A percentile compares a stretch with the other conserved stretches of the same genome.
Evolutionary conservation across 768 basidiomycete species (phyloP).

Genomic region (Pulveroboletus sp.): DNA sequence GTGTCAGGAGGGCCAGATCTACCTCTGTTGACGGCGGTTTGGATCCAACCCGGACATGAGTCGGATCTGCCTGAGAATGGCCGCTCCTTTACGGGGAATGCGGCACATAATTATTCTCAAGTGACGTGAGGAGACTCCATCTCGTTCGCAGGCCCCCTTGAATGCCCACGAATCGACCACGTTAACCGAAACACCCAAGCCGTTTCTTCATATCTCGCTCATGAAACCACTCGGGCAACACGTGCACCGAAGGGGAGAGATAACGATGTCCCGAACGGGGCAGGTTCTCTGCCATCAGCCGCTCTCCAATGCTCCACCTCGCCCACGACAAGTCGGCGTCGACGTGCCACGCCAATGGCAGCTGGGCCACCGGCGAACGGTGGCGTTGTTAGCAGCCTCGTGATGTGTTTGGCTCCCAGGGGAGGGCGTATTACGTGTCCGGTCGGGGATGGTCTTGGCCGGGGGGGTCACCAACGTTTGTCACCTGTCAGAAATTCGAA

Average conservation of each 20-base stretch:
- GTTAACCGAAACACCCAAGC: constrained; percentile 17
- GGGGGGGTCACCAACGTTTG: constrained; percentile 9
- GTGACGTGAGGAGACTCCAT: constrained; percentile 15
- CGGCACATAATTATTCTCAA: constrained; percentile 8
- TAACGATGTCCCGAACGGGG: constrained; percentile 13
- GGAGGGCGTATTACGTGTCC: constrained; percentile 24
- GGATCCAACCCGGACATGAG: constrained; percentile 8
- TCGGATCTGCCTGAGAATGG: constrained; percentile 31
- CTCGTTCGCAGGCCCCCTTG: constrained; percentile 13
- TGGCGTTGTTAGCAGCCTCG: too few relatives aligned
- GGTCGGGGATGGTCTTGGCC: neutral
- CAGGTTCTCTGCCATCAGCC: neutral
- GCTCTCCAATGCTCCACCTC: too few relatives aligned
- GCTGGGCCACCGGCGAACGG: too few relatives aligned
- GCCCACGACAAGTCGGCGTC: too few relatives aligned
- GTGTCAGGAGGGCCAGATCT: constrained; percentile 14
- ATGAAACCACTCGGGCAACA: constrained; percentile 3
- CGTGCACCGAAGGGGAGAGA: neutral
- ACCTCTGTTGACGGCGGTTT: constrained; percentile 15
- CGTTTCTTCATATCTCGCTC: neutral
- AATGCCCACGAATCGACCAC: neutral
- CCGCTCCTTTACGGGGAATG: constrained; percentile 12
- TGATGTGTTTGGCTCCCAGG: too few relatives aligned
- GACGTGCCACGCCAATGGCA: too few relatives aligned
- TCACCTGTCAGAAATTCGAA: constrained; percentile 21